These are phyloP conservation scores for Lentinula sp. DNA, from an alignment of 768 basidiomycete species.

Conservation along the genomic window DNA sequence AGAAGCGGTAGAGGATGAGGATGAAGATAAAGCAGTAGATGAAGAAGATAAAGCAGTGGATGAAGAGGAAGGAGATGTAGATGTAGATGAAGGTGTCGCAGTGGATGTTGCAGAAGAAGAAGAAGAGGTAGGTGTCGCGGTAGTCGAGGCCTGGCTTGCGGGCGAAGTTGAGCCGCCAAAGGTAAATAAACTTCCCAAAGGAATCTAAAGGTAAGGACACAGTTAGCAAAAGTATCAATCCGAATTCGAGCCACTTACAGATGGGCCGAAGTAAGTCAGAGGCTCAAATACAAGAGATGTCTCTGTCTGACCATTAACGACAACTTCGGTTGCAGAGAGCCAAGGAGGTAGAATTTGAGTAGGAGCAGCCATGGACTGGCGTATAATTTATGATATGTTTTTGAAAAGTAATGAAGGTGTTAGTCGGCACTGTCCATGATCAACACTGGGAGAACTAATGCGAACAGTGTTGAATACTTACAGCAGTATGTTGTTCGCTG, in stretches of 20 bases:
- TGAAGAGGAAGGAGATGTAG: conserved; percentile 17
- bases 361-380: conserved; percentile 45
- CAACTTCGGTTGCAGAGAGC: conserved; percentile 52
- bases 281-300: conserved; percentile 58
- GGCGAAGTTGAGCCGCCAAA: conserved; percentile 73
- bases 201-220: conserved; percentile 47
- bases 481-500: neutral
- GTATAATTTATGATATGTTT: neutral
- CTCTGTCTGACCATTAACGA: conserved; percentile 47
- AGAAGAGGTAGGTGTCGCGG: conserved; percentile 20
- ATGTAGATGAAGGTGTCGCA: conserved; percentile 17
- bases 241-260: conserved; percentile 44
- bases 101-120: conserved; percentile 23
- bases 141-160: conserved; percentile 23
- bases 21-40: conserved; percentile 23
- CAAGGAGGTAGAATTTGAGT: conserved; percentile 70
- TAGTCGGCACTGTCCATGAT: neutral
- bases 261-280: conserved; percentile 78
- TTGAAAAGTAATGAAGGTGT: neutral
- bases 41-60: conserved; percentile 24
- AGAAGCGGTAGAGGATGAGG: conserved; percentile 21
- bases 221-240: neutral
- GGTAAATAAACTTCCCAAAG: conserved; percentile 63
- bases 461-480: neutral
- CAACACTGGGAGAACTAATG: neutral